Evolutionary conservation across 495 filamentous ascomycete genomes (phyloP).

Genomic region (Collariella sp.): DNA sequence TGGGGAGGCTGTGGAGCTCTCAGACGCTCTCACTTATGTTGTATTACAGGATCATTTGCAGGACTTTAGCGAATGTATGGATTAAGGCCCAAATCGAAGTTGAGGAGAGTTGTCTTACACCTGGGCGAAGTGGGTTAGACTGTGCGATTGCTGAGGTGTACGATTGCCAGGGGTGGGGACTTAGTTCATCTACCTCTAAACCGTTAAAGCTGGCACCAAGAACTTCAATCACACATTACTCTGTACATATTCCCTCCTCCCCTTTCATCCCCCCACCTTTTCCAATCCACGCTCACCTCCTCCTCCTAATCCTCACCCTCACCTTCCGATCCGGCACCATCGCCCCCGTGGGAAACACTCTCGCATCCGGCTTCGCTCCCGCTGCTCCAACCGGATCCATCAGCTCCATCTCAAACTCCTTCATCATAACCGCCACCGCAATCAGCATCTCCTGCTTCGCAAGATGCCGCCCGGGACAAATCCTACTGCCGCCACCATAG

Average conservation of each 20-base stretch:
- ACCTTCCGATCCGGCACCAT: constrained; percentile 19
- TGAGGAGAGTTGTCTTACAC: too few relatives aligned
- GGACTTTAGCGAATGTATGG: too few relatives aligned
- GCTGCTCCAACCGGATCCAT: constrained; percentile 3
- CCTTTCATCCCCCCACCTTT: background rate
- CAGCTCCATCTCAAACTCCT: constrained; percentile 21
- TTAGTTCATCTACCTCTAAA: too few relatives aligned
- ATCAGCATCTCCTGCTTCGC: constrained; percentile 33
- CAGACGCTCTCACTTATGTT: too few relatives aligned
- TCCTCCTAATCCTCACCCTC: constrained; percentile 19
- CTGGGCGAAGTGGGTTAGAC: too few relatives aligned
- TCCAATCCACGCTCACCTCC: background rate
- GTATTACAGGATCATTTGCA: too few relatives aligned
- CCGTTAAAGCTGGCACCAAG: too few relatives aligned
- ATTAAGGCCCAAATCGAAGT: too few relatives aligned
- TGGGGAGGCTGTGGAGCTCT: too few relatives aligned
- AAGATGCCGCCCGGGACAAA: constrained; percentile 38
- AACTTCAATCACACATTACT: background rate
- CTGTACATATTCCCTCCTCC: background rate
- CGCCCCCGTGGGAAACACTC: constrained; percentile 16
- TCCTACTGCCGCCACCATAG: constrained; percentile 34
- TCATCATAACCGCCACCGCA: constrained; percentile 28
- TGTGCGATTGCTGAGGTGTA: too few relatives aligned
- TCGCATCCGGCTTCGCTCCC: constrained; percentile 11
- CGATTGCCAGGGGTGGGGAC: too few relatives aligned